Conservation (phyloP, 2,329 filamentous ascomycete genomes). For the Rutstroemia sp. region DNA sequence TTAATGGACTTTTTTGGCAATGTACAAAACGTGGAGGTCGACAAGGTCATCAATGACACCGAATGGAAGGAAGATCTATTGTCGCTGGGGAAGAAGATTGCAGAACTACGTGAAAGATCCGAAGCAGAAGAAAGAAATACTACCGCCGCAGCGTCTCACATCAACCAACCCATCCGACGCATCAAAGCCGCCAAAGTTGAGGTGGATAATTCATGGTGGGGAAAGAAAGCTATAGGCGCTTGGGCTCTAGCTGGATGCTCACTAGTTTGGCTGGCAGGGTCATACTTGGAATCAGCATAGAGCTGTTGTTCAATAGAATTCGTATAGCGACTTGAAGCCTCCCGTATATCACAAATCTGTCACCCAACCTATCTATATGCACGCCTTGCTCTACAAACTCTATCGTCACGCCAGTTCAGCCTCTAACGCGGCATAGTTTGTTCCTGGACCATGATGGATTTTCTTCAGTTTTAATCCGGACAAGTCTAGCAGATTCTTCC, state of each 20-base stretch:
- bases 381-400: neutral
- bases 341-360: neutral
- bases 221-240: conserved; percentile 55
- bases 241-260: conserved; percentile 55
- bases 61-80: conserved; percentile 67
- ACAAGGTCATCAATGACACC: conserved; percentile 40
- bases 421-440: conserved; percentile 7
- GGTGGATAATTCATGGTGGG: conserved; percentile 60
- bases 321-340: neutral
- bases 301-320: neutral
- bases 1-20: conserved; percentile 98
- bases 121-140: conserved; percentile 29
- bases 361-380: neutral
- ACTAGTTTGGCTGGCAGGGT: conserved; percentile 50
- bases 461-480: conserved; percentile 4
- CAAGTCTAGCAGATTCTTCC: neutral
- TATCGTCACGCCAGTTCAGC: neutral
- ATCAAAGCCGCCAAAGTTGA: conserved; percentile 51
- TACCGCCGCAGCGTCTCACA: conserved; percentile 13
- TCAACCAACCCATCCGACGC: conserved; percentile 26
- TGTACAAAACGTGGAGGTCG: conserved; percentile 92
- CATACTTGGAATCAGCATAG: conserved; percentile 36
- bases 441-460: conserved; percentile 1
- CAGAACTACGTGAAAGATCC: conserved; percentile 37
- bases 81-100: conserved; percentile 63